Evolutionary conservation across 805 yeast species (phyloP).

Genomic region (Teunomyces cretensis): DNA sequence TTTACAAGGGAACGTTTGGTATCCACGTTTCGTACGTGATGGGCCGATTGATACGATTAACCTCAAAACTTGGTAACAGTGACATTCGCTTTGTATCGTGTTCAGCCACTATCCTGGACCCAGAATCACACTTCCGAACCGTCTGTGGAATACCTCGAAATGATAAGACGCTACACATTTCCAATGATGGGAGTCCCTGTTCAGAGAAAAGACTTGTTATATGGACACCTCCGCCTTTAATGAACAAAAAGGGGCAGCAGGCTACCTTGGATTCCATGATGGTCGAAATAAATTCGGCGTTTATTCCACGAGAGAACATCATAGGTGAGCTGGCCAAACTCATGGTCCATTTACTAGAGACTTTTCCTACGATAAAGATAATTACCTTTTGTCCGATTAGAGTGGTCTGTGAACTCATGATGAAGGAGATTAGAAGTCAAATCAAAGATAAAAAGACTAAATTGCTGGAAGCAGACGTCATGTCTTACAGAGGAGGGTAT

Average conservation of each 20-base stretch:
- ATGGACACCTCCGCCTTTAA: conserved; percentile 77
- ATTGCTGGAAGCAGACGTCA: conserved; percentile 55
- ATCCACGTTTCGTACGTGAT: conserved; percentile 85
- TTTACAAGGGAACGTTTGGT: conserved; percentile 88
- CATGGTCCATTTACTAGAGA: conserved; percentile 60
- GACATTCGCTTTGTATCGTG: conserved; percentile 74
- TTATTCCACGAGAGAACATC: conserved; percentile 57
- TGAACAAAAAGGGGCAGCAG: conserved; percentile 51
- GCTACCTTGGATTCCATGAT: not conserved
- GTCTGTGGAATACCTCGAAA: conserved; percentile 62
- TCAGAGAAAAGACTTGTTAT: conserved; percentile 73
- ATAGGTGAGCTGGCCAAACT: conserved; percentile 76
- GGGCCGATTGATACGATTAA: conserved; percentile 70
- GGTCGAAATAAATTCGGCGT: conserved; percentile 7
- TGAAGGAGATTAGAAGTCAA: conserved; percentile 70
- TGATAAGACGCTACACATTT: conserved; percentile 54
- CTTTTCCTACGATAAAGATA: conserved; percentile 60
- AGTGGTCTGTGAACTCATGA: conserved; percentile 78
- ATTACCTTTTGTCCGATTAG: conserved; percentile 91
- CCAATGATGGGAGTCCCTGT: conserved; percentile 85
- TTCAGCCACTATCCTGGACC: conserved; percentile 87
- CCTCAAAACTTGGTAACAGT: conserved; percentile 49
- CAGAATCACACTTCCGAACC: conserved; percentile 66
- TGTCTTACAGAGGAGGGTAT: conserved; percentile 96
- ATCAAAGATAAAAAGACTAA: conserved; percentile 41